phyloP scores from a whole-genome alignment of 495 filamentous ascomycete genomes.

The Mycothermus thermophilus region DNA sequence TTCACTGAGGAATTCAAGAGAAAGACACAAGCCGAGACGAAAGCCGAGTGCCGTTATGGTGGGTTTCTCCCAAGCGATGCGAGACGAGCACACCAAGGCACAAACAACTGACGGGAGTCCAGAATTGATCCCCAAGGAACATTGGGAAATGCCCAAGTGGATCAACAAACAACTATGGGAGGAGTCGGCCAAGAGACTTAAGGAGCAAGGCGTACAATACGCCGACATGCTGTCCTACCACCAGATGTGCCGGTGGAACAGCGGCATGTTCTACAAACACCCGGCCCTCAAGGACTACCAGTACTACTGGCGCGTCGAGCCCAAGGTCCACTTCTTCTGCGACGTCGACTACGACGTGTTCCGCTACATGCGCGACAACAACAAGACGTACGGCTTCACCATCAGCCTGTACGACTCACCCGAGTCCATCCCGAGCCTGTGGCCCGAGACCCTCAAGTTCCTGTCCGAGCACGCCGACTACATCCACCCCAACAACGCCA shows the following conservation, averaged over 20 bases:
- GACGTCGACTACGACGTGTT: slow-evolving; percentile 98
- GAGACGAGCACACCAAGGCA: not conserved
- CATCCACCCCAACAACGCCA: slow-evolving; percentile 68
- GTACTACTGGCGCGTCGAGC: slow-evolving; percentile 99
- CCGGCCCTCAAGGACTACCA: slow-evolving; percentile 66
- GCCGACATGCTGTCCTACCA: slow-evolving; percentile 80
- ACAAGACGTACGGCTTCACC: slow-evolving; percentile 98
- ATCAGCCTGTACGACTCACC: slow-evolving; percentile 95
- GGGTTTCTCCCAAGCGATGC: slow-evolving; percentile 18
- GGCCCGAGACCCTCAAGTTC: slow-evolving; percentile 89
- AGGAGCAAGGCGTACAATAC: slow-evolving; percentile 81
- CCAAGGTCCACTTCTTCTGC: slow-evolving; percentile 99
- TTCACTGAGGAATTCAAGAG: slow-evolving; percentile 89
- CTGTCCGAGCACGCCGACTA: slow-evolving; percentile 71
- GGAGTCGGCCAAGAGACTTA: slow-evolving; percentile 71
- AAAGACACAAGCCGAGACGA: slow-evolving; percentile 61
- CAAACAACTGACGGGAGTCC: slow-evolving; percentile 8
- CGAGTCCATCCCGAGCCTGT: slow-evolving; percentile 71
- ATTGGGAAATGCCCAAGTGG: slow-evolving; percentile 88
- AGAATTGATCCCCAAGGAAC: slow-evolving; percentile 82
- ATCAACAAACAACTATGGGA: slow-evolving; percentile 76
- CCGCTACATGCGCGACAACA: slow-evolving; percentile 91
- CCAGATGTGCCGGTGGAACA: slow-evolving; percentile 99
- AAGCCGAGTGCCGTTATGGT: slow-evolving; percentile 77
- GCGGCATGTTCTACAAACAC: slow-evolving; percentile 93